phyloP scores from a whole-genome alignment of 2,329 filamentous ascomycete species.

The Colletotrichum tropicale region DNA sequence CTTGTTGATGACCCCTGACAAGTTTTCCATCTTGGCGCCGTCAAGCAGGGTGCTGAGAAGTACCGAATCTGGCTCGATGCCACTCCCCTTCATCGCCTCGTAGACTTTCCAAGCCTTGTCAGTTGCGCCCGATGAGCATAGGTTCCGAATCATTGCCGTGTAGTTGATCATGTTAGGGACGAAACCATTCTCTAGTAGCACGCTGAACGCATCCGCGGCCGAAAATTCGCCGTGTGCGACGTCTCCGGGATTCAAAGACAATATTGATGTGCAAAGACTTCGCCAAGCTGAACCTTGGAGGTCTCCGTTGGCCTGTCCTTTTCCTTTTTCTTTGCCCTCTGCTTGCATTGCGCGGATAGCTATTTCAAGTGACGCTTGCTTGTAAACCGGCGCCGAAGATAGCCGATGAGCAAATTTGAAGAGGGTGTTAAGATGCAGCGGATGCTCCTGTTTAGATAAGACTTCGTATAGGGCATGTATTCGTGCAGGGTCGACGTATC shows the following conservation, averaged over 20 bases:
- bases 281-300: constrained; percentile 51
- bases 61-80: constrained; percentile 66
- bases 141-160: constrained; percentile 73
- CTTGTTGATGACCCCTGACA: constrained; percentile 55
- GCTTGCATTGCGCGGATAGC: constrained; percentile 35
- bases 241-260: constrained; percentile 43
- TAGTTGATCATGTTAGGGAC: constrained; percentile 66
- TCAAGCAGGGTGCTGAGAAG: constrained; percentile 75
- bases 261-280: constrained; percentile 63
- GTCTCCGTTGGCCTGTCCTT: constrained; percentile 36
- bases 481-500: background rate
- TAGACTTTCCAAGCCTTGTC: constrained; percentile 70
- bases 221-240: constrained; percentile 30
- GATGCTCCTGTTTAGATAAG: constrained; percentile 30
- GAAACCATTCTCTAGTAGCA: constrained; percentile 64
- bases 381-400: constrained; percentile 41
- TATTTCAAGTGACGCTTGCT: constrained; percentile 49
- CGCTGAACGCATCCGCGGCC: constrained; percentile 57
- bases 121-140: constrained; percentile 68
- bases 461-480: constrained; percentile 36
- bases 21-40: constrained; percentile 65
- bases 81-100: constrained; percentile 62
- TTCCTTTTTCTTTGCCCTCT: background rate
- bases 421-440: constrained; percentile 46
- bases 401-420: constrained; percentile 53